These are phyloP conservation scores for Actinomortierella wolfii DNA, from an alignment of 371 early-diverging fungal genomes.

Conservation along the genomic window DNA sequence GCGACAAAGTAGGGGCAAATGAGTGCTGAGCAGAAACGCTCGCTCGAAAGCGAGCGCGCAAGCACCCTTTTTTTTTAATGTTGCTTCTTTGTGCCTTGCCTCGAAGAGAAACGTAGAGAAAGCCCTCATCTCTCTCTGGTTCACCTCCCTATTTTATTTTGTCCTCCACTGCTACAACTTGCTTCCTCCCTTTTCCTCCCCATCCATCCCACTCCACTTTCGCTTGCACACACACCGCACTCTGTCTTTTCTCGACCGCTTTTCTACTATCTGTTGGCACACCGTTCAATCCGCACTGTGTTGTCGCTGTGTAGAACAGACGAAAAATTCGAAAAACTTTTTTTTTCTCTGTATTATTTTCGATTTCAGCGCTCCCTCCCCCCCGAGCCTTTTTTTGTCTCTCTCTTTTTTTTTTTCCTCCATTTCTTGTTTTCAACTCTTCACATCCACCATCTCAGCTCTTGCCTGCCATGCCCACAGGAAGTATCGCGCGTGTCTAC, in stretches of 20 bases:
- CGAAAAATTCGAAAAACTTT: too few relatives aligned
- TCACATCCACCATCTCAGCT: background rate
- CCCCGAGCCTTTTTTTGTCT: too few relatives aligned
- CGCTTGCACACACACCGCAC: background rate
- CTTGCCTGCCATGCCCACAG: slow-evolving; percentile 4
- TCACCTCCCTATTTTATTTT: background rate
- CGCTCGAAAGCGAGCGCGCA: too few relatives aligned
- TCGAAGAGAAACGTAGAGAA: too few relatives aligned
- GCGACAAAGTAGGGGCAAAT: too few relatives aligned
- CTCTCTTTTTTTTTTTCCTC: background rate
- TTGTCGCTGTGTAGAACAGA: too few relatives aligned
- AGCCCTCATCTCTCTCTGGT: too few relatives aligned
- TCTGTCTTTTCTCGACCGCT: background rate
- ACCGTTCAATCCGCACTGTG: too few relatives aligned
- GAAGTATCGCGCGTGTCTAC: slow-evolving; percentile 83
- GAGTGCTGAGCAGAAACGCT: too few relatives aligned
- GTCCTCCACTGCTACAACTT: background rate
- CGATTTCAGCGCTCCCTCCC: too few relatives aligned
- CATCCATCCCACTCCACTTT: background rate
- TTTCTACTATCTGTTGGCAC: background rate
- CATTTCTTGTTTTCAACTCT: background rate
- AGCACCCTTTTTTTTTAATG: slow-evolving; percentile 2
- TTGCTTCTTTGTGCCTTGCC: background rate
- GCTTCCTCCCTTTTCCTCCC: background rate
- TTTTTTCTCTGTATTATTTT: too few relatives aligned